Evolutionary conservation across 768 basidiomycete genomes (phyloP).

Genomic region (Vishniacozyma victoriae): DNA sequence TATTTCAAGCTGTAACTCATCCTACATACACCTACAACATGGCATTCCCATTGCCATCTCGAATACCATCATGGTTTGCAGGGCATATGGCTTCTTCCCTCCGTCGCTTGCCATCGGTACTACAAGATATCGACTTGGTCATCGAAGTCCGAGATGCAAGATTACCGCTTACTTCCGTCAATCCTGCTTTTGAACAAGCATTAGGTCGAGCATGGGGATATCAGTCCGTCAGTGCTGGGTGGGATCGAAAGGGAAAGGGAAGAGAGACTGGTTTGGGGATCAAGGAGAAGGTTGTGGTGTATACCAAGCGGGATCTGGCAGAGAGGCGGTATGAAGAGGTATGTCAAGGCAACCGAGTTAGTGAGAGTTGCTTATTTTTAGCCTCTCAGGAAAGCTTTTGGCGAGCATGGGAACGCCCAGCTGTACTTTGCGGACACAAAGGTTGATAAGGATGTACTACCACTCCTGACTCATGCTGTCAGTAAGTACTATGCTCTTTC

Average conservation of each 20-base stretch:
- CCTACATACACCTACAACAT: conserved; percentile 11
- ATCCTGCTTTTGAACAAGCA: conserved; percentile 71
- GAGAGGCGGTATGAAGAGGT: conserved; percentile 84
- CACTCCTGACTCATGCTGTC: conserved; percentile 45
- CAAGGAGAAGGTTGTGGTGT: conserved; percentile 80
- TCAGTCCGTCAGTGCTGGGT: conserved; percentile 10
- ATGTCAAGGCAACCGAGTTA: conserved; percentile 32
- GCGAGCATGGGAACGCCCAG: conserved; percentile 42
- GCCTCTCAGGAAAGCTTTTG: conserved; percentile 48
- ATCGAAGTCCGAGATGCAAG: conserved; percentile 91
- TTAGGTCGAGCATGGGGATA: conserved; percentile 37
- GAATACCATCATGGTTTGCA: conserved; percentile 86
- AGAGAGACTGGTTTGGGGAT: not conserved
- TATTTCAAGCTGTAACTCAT: not conserved
- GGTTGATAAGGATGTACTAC: conserved; percentile 43
- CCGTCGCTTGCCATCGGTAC: conserved; percentile 64
- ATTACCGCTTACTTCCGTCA: conserved; percentile 88
- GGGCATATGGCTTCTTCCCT: conserved; percentile 92
- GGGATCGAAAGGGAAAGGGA: conserved; percentile 22
- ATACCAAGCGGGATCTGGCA: conserved; percentile 90
- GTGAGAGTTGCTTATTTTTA: conserved; percentile 16
- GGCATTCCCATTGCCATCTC: conserved; percentile 54
- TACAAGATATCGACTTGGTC: conserved; percentile 66
- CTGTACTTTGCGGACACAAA: conserved; percentile 49
- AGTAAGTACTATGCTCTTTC: conserved; percentile 34